phyloP scores from a whole-genome alignment of 257 asterid species.

The Scutellaria baicalensis region DNA sequence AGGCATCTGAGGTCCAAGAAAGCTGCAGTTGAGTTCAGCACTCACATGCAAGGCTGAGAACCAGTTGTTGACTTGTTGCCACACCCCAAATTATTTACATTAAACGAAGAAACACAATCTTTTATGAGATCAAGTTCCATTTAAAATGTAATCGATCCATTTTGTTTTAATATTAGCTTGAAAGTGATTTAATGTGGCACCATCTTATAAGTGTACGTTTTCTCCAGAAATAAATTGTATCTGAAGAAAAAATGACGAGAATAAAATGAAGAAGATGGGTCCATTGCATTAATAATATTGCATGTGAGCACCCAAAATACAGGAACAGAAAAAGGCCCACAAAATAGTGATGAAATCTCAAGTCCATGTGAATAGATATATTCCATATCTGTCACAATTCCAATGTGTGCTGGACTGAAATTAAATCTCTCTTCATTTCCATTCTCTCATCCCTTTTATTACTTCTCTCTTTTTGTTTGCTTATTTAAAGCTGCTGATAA shows the following conservation, averaged over 20 bases:
- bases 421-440: background rate
- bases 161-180: background rate
- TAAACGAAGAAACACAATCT: too few relatives aligned
- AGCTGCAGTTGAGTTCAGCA: conserved; percentile 11
- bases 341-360: background rate
- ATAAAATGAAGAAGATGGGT: conserved; percentile 17
- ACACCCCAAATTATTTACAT: background rate
- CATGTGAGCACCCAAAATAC: conserved; percentile 19
- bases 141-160: too few relatives aligned
- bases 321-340: conserved; percentile 18
- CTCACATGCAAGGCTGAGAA: conserved; percentile 22
- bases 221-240: background rate
- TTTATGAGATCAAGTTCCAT: too few relatives aligned
- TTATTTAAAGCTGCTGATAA: background rate
- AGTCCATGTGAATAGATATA: background rate
- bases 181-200: background rate
- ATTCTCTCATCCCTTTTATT: background rate
- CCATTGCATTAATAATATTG: conserved; percentile 4
- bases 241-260: background rate
- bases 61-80: conserved; percentile 2
- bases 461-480: too few relatives aligned
- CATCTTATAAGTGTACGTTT: too few relatives aligned
- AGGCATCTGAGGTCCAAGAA: background rate
- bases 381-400: background rate
- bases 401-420: background rate